These are phyloP conservation scores for Exophiala xenobiotica DNA, from an alignment of 2,329 filamentous ascomycete genomes.

Conservation along the genomic window DNA sequence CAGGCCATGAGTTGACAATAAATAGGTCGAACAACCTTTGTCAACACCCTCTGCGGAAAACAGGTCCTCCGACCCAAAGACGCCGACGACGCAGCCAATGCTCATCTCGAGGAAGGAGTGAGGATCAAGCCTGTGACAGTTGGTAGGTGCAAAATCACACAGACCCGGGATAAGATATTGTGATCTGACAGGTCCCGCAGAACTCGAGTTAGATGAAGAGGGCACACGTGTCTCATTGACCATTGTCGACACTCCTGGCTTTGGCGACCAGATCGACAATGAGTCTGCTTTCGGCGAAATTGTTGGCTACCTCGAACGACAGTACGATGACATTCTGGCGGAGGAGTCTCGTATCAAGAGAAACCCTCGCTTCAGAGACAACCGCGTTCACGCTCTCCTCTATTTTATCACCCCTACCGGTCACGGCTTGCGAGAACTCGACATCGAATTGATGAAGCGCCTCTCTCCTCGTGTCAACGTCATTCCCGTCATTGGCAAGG, in stretches of 20 bases:
- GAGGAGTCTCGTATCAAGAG: constrained; percentile 99
- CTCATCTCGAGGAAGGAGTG: constrained; percentile 93
- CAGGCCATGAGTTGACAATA: neutral
- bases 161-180: too few relatives aligned
- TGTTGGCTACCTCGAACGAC: constrained; percentile 95
- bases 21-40: constrained; percentile 92
- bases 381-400: constrained; percentile 94
- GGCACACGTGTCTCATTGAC: constrained; percentile 97
- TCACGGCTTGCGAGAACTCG: constrained; percentile 95
- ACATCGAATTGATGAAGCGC: constrained; percentile 99
- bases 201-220: constrained; percentile 95
- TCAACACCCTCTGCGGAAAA: constrained; percentile 98
- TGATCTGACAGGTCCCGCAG: constrained; percentile 51
- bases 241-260: constrained; percentile 97
- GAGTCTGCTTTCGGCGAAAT: constrained; percentile 99
- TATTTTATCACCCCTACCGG: constrained; percentile 99
- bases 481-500: constrained; percentile 97
- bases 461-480: constrained; percentile 97
- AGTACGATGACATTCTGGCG: constrained; percentile 98
- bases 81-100: constrained; percentile 81
- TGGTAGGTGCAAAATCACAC: constrained; percentile 58
- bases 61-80: constrained; percentile 88
- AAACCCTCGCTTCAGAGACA: constrained; percentile 99
- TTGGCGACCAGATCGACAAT: constrained; percentile 98
- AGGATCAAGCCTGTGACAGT: constrained; percentile 99